Conservation (phyloP, 2,329 filamentous ascomycete genomes). For the Ophiostoma ips region DNA sequence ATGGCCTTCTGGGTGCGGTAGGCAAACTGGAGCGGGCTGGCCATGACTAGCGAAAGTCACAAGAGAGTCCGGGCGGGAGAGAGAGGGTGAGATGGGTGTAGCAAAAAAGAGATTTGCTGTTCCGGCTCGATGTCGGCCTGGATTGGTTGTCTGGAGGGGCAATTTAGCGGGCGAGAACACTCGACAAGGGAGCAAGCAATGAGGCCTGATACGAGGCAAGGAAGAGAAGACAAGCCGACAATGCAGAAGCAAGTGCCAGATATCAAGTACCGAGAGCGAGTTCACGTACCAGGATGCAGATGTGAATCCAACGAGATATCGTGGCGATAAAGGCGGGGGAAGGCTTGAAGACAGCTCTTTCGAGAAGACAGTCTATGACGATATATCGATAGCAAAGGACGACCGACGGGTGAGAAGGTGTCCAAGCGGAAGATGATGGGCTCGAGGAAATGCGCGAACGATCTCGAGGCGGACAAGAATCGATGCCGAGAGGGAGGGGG, state of each 20-base stretch:
- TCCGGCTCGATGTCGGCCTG: no score
- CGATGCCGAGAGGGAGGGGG: background rate
- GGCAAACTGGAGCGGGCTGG: constrained; percentile 84
- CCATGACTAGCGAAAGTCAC: constrained; percentile 93
- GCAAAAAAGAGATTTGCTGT: background rate
- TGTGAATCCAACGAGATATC: background rate
- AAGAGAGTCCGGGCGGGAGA: constrained; percentile 25
- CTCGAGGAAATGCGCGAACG: background rate
- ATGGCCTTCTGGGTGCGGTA: constrained; percentile 96
- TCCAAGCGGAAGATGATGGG: background rate
- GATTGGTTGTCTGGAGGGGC: no score
- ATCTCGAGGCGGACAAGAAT: background rate
- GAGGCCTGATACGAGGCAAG: no score
- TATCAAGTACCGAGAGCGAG: background rate
- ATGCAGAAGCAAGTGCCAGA: no score
- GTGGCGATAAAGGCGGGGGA: background rate
- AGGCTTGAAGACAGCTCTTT: background rate
- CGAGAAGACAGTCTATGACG: background rate
- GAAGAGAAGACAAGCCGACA: no score
- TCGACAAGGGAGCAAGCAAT: no score
- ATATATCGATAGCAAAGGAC: background rate
- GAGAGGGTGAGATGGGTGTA: background rate
- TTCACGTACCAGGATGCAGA: background rate
- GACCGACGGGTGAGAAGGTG: background rate
- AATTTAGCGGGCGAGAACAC: no score